phyloP scores from a whole-genome alignment of 2,329 filamentous ascomycete genomes.

The Cordyceps cicadae region DNA sequence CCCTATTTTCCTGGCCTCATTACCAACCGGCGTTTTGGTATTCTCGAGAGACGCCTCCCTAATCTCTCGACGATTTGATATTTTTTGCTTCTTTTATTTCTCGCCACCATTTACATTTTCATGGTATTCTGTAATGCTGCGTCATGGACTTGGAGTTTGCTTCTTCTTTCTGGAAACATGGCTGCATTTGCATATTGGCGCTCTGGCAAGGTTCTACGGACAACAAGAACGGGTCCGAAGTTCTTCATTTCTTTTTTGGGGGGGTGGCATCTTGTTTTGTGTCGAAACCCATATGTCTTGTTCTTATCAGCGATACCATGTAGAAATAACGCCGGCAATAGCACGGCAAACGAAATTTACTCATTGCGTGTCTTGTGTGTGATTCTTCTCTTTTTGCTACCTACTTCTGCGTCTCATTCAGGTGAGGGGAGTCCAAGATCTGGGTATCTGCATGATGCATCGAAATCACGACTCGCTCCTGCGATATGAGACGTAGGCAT shows the following conservation, averaged over 20 bases:
- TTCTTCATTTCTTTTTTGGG: background rate
- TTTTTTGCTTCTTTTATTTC: background rate
- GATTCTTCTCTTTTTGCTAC: background rate
- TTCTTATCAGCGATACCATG: slow-evolving; percentile 5
- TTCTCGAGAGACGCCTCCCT: background rate
- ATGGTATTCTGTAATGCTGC: slow-evolving; percentile 1
- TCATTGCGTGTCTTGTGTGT: background rate
- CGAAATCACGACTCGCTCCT: background rate
- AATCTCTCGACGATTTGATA: background rate
- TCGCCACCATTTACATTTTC: background rate
- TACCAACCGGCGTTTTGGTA: slow-evolving; percentile 13
- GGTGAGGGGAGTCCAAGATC: background rate
- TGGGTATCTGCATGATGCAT: background rate
- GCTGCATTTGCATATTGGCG: slow-evolving; percentile 10
- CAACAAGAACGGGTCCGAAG: slow-evolving; percentile 6
- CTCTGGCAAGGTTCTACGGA: slow-evolving; percentile 3
- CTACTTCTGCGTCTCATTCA: background rate
- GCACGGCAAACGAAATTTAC: background rate
- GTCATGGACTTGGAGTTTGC: slow-evolving; percentile 5
- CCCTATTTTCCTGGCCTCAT: background rate
- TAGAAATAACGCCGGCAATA: slow-evolving; percentile 3
- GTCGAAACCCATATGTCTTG: background rate
- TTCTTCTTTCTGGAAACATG: background rate
- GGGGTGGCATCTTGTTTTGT: background rate
- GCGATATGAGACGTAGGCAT: background rate